Percentiles rank a stretch among this genome's conserved stretches.
phyloP scores from a whole-genome alignment of 345 rosid genomes.

The Pugionium dolabratum region DNA sequence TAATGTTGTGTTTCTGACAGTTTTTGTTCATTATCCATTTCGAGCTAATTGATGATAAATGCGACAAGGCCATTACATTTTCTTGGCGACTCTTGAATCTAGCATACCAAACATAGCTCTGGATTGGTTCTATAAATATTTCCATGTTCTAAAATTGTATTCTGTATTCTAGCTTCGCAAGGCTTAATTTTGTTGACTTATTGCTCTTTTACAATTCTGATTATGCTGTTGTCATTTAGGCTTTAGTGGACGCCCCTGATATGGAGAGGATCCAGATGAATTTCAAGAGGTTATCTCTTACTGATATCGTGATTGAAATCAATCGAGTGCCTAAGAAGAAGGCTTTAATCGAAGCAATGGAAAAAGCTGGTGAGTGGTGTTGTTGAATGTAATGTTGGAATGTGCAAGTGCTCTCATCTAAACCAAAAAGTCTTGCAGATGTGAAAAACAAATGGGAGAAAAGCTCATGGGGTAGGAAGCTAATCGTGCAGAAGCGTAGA shows the following conservation, averaged over 20 bases:
- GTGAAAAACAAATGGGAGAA: slow-evolving; percentile 83
- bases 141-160: neutral
- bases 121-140: too few species aligned
- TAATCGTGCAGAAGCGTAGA: slow-evolving; percentile 68
- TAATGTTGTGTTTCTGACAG: neutral
- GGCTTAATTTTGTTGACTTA: too few species aligned
- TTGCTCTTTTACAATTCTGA: neutral
- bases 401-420: neutral
- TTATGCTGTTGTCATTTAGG: slow-evolving; percentile 44
- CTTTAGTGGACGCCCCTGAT: slow-evolving; percentile 91
- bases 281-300: slow-evolving; percentile 87
- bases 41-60: neutral
- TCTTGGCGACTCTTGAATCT: neutral
- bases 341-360: slow-evolving; percentile 82
- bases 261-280: slow-evolving; percentile 93
- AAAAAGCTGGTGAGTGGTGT: slow-evolving; percentile 71
- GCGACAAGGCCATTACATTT: neutral
- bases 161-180: neutral
- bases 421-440: slow-evolving; percentile 39
- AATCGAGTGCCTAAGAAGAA: slow-evolving; percentile 81
- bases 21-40: neutral
- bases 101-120: neutral
- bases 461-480: slow-evolving; percentile 81
- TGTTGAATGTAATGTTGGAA: neutral
- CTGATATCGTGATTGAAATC: slow-evolving; percentile 82